These are phyloP conservation scores for Lagenidium giganteum DNA, from an alignment of 352 stramenopile genomes.

Conservation along the genomic window DNA sequence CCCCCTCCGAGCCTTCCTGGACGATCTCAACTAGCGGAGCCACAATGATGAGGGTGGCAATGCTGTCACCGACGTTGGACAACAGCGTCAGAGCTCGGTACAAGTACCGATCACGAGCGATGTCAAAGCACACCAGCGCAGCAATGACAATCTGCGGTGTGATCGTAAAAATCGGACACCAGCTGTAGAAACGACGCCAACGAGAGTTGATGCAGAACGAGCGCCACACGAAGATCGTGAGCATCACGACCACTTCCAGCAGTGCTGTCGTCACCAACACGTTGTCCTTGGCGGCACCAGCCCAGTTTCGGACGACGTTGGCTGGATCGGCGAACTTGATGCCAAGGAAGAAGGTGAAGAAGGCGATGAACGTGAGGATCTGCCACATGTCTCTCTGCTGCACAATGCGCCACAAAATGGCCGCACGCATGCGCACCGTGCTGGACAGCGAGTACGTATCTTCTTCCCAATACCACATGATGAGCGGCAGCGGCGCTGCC, in stretches of 20 bases:
- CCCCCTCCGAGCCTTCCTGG: constrained; percentile 22
- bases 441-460: constrained; percentile 3
- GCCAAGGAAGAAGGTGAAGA: constrained; percentile 8
- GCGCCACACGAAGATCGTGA: constrained; percentile 8
- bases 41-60: constrained; percentile 21
- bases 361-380: constrained; percentile 5
- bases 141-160: constrained; percentile 2
- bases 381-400: constrained; percentile 11
- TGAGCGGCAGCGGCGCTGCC: constrained; percentile 1
- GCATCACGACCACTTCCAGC: constrained; percentile 3
- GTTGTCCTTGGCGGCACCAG: constrained; percentile 7
- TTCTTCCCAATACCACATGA: constrained; percentile 5
- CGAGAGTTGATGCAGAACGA: constrained; percentile 5
- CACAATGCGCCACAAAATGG: constrained; percentile 4
- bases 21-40: constrained; percentile 29
- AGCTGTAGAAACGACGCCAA: constrained; percentile 8
- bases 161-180: constrained; percentile 6
- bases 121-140: constrained; percentile 3
- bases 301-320: neutral
- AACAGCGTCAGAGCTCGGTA: too few species aligned
- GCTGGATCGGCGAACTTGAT: neutral
- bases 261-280: constrained; percentile 8
- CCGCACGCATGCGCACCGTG: neutral
- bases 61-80: constrained; percentile 20
- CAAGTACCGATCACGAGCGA: constrained; percentile 5